phyloP scores from a whole-genome alignment of 108 stramenopile species.

The Skeletonema marinoi region DNA sequence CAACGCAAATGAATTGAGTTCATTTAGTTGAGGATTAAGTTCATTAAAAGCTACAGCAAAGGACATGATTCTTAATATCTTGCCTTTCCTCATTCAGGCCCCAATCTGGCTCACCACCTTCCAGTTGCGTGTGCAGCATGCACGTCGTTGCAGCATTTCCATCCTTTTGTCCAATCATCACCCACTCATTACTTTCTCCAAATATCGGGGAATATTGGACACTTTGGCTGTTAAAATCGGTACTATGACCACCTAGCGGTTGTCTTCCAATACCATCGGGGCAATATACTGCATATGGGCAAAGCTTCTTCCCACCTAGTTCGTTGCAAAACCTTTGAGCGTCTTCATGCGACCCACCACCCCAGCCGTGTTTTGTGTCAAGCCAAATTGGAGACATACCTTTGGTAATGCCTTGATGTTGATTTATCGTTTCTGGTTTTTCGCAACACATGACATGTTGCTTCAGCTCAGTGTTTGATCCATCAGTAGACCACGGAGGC shows the following conservation, averaged over 20 bases:
- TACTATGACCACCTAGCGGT: constrained; percentile 19
- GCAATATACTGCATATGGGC: constrained; percentile 37
- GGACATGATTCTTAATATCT: neutral
- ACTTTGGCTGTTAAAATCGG: constrained; percentile 25
- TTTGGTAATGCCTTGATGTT: neutral
- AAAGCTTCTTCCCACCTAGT: constrained; percentile 20
- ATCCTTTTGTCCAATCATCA: constrained; percentile 36
- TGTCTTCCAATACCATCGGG: constrained; percentile 24
- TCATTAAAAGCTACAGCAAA: neutral
- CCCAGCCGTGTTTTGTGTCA: constrained; percentile 38
- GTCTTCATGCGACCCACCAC: constrained; percentile 27
- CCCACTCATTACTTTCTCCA: constrained; percentile 28
- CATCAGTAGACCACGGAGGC: constrained; percentile 28
- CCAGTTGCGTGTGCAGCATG: constrained; percentile 20
- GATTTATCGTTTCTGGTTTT: neutral
- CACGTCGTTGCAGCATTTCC: constrained; percentile 38
- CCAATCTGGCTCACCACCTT: neutral
- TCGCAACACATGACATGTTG: constrained; percentile 39
- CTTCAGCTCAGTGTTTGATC: constrained; percentile 20
- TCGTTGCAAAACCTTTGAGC: constrained; percentile 19
- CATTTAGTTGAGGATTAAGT: too few species aligned
- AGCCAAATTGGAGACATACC: constrained; percentile 23
- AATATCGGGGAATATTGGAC: constrained; percentile 27
- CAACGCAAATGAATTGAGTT: too few species aligned
- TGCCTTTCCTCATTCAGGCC: constrained; percentile 3